Base-by-base conservation (phyloP, 2,329 filamentous ascomycete species). In the Beauveria brongniartii region DNA sequence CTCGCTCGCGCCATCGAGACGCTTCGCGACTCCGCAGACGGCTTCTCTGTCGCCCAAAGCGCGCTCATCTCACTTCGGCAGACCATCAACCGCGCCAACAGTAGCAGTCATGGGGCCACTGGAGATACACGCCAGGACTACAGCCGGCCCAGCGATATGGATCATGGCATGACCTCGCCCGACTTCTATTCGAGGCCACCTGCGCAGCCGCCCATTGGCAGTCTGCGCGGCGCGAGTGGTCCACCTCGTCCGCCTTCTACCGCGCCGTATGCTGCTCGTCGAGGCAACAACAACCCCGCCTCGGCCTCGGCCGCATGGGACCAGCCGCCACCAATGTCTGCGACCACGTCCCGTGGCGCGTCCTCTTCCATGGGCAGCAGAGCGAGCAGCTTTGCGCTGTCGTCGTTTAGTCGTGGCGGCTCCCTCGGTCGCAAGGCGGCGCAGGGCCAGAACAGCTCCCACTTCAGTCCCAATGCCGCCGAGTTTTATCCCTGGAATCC, bases 1-100 rank as follows among this genome's bases (percentile, higher is more conserved):
- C 65, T 74, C 34, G 67, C 68, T 8, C 69, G 68, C 8, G 71
- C 70, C 46, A 70, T 74, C 20, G 70, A 73, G 61, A 72, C 67
- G 6, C 66, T 72, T 26, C 63, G 70, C 1, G 68, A 68, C 10
- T 69, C 69, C 0, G 68, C 68, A n/a, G 60, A 67, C 5, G 67
- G 70, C 55, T 70, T 68, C 51, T 65, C 68, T 20, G 63, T 62
- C 18, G 64, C 68, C 2, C 67, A 70, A 34, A 65, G 67, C 50
- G 65, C 67, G 55, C 65, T 72, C 47, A 63, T 71, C 55, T 68
- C 71, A 1, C 61, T 70, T 18, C 65, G 67, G 9, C 64, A 66
- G 24, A 67, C 61, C 18, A 44, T 51, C 28, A 40, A 8, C 34
- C 30, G 43, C 24, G 40, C 22, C 24, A 53, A 18, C 40, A 37